Conservation (phyloP, 306 rosid genomes). For the Cicer bijugum region DNA sequence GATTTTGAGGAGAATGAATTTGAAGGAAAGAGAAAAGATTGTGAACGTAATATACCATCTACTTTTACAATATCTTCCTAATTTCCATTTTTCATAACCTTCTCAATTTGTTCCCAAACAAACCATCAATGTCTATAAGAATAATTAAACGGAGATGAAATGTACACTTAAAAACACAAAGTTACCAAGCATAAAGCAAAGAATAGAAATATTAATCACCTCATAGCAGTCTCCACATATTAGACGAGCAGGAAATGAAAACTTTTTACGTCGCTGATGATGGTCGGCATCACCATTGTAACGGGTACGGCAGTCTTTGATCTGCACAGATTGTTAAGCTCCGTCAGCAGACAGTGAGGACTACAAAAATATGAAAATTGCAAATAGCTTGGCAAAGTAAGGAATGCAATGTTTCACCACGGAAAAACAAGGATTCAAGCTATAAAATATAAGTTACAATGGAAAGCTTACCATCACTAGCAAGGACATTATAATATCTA, state of each 20-base stretch:
- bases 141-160: conserved; percentile 5
- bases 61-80: conserved; percentile 4
- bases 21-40: background rate
- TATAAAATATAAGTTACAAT: conserved; percentile 9
- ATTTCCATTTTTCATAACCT: background rate
- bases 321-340: conserved; percentile 57
- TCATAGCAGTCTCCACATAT: conserved; percentile 95
- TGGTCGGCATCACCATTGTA: conserved; percentile 96
- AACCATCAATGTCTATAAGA: conserved; percentile 3
- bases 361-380: conserved; percentile 28
- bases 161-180: conserved; percentile 20
- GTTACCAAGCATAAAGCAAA: conserved; percentile 33
- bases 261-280: conserved; percentile 91
- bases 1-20: background rate
- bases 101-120: conserved; percentile 11
- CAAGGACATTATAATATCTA: background rate
- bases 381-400: conserved; percentile 40
- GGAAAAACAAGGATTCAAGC: conserved; percentile 26
- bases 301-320: conserved; percentile 95
- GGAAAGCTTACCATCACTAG: conserved; percentile 19
- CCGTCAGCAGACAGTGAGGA: conserved; percentile 39
- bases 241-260: conserved; percentile 92
- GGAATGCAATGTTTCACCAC: conserved; percentile 39
- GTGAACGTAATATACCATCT: conserved; percentile 9
- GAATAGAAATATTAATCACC: conserved; percentile 56